Percentiles rank a stretch among this genome's conserved stretches.
These are phyloP conservation scores for Mucor irregularis DNA, from an alignment of 371 early-diverging fungal genomes.

Conservation along the genomic window DNA sequence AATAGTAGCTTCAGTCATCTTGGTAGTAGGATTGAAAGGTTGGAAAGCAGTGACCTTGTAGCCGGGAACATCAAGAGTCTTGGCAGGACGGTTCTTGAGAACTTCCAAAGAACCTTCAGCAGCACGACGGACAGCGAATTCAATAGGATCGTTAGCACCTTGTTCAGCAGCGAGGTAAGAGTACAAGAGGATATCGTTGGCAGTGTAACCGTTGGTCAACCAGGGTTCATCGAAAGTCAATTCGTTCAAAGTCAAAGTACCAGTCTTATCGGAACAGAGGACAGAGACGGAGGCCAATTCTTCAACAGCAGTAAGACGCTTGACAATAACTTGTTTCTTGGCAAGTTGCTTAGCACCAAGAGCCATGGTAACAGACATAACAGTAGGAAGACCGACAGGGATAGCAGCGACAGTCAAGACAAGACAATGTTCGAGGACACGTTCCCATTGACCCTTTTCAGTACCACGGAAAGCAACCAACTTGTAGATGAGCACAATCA, in stretches of 20 bases:
- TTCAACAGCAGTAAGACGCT: conserved; percentile 92
- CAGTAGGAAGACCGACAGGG: conserved; percentile 94
- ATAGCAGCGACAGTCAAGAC: conserved; percentile 53
- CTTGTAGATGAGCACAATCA: conserved; percentile 76
- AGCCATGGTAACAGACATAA: conserved; percentile 95
- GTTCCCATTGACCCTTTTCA: conserved; percentile 30
- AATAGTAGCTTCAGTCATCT: conserved; percentile 84
- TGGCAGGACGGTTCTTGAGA: conserved; percentile 49
- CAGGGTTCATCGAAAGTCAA: conserved; percentile 83
- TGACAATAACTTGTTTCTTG: conserved; percentile 91
- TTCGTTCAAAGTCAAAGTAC: conserved; percentile 91
- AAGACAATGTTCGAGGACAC: conserved; percentile 61
- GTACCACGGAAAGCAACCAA: conserved; percentile 45
- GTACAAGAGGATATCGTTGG: conserved; percentile 75
- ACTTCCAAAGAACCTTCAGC: conserved; percentile 70
- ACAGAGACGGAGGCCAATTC: conserved; percentile 91
- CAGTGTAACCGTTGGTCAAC: conserved; percentile 70
- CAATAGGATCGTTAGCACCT: conserved; percentile 87
- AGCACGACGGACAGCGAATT: conserved; percentile 78
- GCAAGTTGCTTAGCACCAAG: conserved; percentile 91
- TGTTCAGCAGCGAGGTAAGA: conserved; percentile 85
- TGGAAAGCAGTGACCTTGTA: conserved; percentile 78
- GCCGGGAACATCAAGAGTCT: conserved; percentile 59
- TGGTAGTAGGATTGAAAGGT: conserved; percentile 85
- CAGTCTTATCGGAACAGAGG: conserved; percentile 95